Percentiles rank a stretch among this genome's conserved stretches.
phyloP scores from a whole-genome alignment of 805 yeast species.

The Saccharomycopsis fermentans region DNA sequence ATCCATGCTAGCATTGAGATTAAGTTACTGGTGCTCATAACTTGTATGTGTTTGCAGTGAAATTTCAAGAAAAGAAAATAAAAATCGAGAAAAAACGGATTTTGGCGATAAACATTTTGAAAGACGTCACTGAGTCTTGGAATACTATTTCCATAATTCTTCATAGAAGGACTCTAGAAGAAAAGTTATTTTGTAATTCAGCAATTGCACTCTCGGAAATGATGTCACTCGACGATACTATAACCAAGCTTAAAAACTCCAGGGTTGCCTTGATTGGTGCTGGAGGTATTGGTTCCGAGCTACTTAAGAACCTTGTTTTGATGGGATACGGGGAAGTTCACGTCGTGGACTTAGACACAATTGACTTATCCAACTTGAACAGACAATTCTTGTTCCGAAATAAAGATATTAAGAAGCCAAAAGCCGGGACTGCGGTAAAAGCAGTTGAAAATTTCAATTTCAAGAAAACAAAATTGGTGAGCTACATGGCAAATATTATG shows the following conservation, averaged over 20 bases:
- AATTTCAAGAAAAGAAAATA: too few species aligned
- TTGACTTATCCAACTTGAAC: conserved; percentile 84
- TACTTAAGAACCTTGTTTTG: conserved; percentile 67
- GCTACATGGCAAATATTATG: conserved; percentile 85
- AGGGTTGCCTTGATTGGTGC: conserved; percentile 84
- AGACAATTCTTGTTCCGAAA: conserved; percentile 87
- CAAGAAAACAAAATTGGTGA: conserved; percentile 47
- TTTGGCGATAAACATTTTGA: too few species aligned
- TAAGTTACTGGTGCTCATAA: too few species aligned
- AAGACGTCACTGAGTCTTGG: too few species aligned
- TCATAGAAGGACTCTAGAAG: too few species aligned
- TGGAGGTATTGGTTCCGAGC: conserved; percentile 94
- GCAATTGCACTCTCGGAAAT: background rate
- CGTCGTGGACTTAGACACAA: conserved; percentile 90
- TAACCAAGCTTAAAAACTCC: conserved; percentile 20
- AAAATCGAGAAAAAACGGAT: too few species aligned
- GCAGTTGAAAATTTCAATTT: conserved; percentile 72
- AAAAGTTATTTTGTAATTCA: too few species aligned
- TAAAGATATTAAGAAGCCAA: conserved; percentile 82
- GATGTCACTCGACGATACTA: background rate
- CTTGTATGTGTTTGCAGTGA: too few species aligned
- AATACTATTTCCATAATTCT: too few species aligned
- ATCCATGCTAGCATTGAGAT: too few species aligned
- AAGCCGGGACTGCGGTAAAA: conserved; percentile 72
- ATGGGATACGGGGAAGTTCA: conserved; percentile 82